A percentile compares a stretch with the other conserved stretches of the same genome.
These are phyloP conservation scores for Spongospora subterranea DNA, from an alignment of 208 protist genomes.

Conservation along the genomic window DNA sequence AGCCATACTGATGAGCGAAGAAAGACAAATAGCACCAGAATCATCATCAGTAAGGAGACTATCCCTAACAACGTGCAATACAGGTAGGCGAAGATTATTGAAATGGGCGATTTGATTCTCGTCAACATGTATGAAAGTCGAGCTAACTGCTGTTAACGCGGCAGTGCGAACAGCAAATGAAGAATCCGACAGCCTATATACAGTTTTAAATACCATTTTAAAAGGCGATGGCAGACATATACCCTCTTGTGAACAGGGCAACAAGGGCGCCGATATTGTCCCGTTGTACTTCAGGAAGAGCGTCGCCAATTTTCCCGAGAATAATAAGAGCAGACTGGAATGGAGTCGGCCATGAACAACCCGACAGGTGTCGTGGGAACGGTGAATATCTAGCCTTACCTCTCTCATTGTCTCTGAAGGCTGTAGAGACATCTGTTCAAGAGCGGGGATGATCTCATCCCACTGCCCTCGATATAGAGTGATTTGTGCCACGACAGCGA, in stretches of 20 bases:
- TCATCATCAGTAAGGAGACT: background rate
- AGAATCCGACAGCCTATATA: background rate
- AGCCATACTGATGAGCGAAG: slow-evolving; percentile 17
- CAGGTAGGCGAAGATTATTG: background rate
- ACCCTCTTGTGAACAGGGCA: background rate
- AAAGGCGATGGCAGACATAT: background rate
- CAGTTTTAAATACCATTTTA: background rate
- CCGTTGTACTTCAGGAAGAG: slow-evolving; percentile 64
- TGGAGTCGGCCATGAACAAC: background rate
- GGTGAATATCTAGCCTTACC: background rate
- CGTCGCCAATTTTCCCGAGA: slow-evolving; percentile 64
- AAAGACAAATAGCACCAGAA: background rate
- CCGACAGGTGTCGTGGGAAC: too few species aligned
- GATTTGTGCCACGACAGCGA: slow-evolving; percentile 57
- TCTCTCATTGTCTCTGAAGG: background rate
- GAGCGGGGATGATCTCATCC: slow-evolving; percentile 7
- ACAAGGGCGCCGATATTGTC: slow-evolving; percentile 29
- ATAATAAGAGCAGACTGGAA: background rate
- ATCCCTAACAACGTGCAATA: background rate
- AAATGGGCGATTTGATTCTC: background rate
- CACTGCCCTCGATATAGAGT: background rate
- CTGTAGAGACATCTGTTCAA: slow-evolving; percentile 54
- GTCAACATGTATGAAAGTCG: slow-evolving; percentile 18
- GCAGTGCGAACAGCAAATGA: background rate
- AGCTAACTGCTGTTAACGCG: background rate